These are phyloP conservation scores for Hydrangea macrophylla DNA, from an alignment of 148 eudicot genomes.

Conservation along the genomic window DNA sequence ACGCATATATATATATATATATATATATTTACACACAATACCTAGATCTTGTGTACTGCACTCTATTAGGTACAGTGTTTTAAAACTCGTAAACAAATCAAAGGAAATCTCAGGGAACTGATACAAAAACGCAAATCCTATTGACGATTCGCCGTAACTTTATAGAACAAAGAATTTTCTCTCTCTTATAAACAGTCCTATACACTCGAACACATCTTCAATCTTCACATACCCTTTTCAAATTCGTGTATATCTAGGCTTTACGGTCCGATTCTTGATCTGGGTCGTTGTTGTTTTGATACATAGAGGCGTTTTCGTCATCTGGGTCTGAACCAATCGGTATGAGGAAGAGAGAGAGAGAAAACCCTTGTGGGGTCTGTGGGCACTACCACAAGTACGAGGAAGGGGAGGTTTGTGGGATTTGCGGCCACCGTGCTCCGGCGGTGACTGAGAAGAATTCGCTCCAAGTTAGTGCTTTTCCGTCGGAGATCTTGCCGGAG, in stretches of 20 bases:
- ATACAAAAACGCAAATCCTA: no score
- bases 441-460: conserved; percentile 33
- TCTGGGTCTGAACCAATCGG: conserved; percentile 7
- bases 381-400: conserved; percentile 98
- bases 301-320: neutral
- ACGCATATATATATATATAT: no score
- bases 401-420: conserved; percentile 91
- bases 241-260: neutral
- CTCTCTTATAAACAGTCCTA: neutral
- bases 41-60: no score
- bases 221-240: neutral
- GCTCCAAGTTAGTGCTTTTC: conserved; percentile 66
- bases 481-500: conserved; percentile 86
- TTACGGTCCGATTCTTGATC: conserved; percentile 16
- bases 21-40: no score
- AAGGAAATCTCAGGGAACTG: no score
- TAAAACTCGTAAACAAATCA: no score
- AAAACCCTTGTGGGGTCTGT: conserved; percentile 80
- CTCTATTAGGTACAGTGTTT: no score
- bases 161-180: no score
- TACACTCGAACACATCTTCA: neutral
- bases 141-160: no score
- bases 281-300: conserved; percentile 1
- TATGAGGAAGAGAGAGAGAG: conserved; percentile 95
- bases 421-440: conserved; percentile 85